Evolutionary conservation across 345 rosid genomes (phyloP).

Genomic region (Salix arbutifolia): DNA sequence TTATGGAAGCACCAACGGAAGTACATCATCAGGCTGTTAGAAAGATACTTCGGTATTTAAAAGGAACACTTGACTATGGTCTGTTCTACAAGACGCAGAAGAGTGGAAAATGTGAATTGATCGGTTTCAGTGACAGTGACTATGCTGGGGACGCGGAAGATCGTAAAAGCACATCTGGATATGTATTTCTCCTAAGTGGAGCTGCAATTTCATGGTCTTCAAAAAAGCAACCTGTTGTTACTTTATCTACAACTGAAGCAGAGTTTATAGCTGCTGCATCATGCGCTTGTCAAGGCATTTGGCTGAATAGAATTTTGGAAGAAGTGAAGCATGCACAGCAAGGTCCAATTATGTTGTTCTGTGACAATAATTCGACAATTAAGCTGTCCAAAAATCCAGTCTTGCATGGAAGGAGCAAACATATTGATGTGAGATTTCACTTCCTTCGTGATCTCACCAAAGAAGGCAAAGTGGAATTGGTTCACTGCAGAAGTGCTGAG

Average conservation of each 20-base stretch:
- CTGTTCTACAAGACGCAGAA: background rate
- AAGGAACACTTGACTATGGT: background rate
- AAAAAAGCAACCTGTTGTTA: background rate
- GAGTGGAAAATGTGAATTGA: background rate
- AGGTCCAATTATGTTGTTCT: background rate
- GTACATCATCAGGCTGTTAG: background rate
- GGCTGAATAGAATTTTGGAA: background rate
- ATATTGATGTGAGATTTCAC: background rate
- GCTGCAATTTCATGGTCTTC: background rate
- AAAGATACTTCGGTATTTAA: background rate
- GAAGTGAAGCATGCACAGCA: background rate
- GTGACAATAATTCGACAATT: background rate
- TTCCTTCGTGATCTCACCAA: background rate
- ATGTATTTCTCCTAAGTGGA: background rate
- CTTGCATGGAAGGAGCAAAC: background rate
- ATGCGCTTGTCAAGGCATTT: background rate
- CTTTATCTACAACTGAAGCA: background rate
- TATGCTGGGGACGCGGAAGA: background rate
- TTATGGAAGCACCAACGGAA: background rate
- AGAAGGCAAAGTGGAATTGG: background rate
- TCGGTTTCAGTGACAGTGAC: slow-evolving; percentile 2
- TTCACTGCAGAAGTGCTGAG: background rate
- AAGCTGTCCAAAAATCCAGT: background rate
- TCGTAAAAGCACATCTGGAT: background rate
- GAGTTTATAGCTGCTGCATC: background rate